phyloP scores from a whole-genome alignment of 805 yeast genomes.

The Zygotorulaspora danielsina region DNA sequence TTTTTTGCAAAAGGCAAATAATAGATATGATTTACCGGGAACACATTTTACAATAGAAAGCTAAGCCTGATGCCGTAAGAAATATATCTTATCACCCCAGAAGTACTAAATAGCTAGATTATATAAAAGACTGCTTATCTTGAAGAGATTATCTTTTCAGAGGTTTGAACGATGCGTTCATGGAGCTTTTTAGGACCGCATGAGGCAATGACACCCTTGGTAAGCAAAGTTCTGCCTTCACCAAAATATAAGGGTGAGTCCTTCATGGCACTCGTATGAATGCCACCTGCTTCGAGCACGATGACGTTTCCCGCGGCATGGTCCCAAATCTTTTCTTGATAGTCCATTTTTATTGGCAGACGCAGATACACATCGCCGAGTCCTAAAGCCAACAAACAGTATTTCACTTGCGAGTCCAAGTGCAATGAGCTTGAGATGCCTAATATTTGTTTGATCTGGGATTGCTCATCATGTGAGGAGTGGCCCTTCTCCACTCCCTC shows the following conservation, averaged over 20 bases:
- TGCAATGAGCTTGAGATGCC: conserved; percentile 66
- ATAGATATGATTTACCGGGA: too few species aligned
- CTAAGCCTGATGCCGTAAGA: neutral
- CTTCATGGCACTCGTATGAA: conserved; percentile 70
- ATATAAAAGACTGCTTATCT: too few species aligned
- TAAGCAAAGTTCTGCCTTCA: conserved; percentile 68
- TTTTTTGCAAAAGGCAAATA: too few species aligned
- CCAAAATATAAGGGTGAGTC: conserved; percentile 79
- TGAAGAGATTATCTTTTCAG: conserved; percentile 23
- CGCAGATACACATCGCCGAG: conserved; percentile 90
- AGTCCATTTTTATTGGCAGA: conserved; percentile 69
- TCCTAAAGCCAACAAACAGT: conserved; percentile 86
- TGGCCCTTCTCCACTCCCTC: conserved; percentile 97
- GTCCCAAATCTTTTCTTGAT: conserved; percentile 96
- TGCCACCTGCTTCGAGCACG: conserved; percentile 86
- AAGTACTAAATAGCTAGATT: neutral
- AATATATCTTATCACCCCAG: neutral
- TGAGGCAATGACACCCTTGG: conserved; percentile 94
- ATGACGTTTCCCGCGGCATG: conserved; percentile 94
- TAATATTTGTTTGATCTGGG: conserved; percentile 60
- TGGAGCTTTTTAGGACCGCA: conserved; percentile 33
- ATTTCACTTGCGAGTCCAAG: conserved; percentile 94
- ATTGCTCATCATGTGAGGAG: conserved; percentile 85
- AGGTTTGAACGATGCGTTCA: conserved; percentile 23
- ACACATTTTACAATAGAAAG: too few species aligned